Evolutionary conservation across 1,139 yeast species (phyloP), one percentile per base, ranked within the genome.

Genomic region (Candida buenavistaensis): DNA sequence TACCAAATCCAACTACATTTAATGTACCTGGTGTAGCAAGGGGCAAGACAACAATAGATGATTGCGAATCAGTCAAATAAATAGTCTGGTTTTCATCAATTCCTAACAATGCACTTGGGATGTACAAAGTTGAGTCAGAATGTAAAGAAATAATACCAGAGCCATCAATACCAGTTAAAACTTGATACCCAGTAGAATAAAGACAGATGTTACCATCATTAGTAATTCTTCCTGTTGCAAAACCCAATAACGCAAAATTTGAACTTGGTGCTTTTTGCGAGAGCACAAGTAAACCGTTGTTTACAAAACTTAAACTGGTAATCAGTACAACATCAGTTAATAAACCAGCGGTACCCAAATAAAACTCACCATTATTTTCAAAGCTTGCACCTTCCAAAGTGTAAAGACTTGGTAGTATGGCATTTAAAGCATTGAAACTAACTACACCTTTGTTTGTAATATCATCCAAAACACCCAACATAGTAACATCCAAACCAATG

Each of bases 1-100:
- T 47, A 35, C 68, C 68, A 37, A 52, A 62, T 22, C 66, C 67
- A 20, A 52, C 52, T 16, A 63, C 65, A 3, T 41, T 52, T 40
- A 49, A 54, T 5, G 59, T 54, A 37, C 46, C 54, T 20, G 49
- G 17, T 6, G 36, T 10, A n/a, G 51, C 38, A 12, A 54, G 24
- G 5, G 51, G 50, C 15, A 45, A 48, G 11, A 53, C 56, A 32
- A 50, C 43, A 23, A 60, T 26, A 12, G 50, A 30, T 1, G 65
- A 53, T 3, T 38, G 25, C 1, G 48, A 15, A 12, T 49, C 33
- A 24, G 49, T 45, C 40, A 61, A 45, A 38, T 52, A 55, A 30
- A 59, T 45, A 2, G 48, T 48, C 44, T 60, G 66, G 17, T 45
- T 38, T 5, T 43, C 21, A 11, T 45, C 42, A 14, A 52, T 38